Base-by-base conservation (phyloP, 805 yeast species). In the Cyberlindnera maclurae region DNA sequence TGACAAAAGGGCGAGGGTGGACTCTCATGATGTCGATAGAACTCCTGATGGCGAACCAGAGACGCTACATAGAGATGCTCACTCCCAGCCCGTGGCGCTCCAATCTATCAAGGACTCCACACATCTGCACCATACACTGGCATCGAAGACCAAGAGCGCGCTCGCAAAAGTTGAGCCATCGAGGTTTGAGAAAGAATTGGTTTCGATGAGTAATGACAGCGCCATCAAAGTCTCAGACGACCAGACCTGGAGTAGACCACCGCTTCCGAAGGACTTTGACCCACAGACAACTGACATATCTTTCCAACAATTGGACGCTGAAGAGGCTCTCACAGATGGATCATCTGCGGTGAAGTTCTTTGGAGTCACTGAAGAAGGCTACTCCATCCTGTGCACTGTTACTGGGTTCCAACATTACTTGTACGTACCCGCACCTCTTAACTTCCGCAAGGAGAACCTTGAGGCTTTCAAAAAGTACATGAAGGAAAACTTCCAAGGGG, bases 231-330 rank as follows among this genome's bases (percentile, higher is more conserved):
- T 55, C 40, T 29, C 48, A 24, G 54, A 53, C 31, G 54, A 56
- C 35, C 70, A 64, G 36, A 47, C 52, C 5, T 75, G 77, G 74
- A 68, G 73, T 43, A 70, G 90, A 46, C 83, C 93, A 0, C 66
- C 71, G 0, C 51, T 77, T 5, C 75, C 82, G 3, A 30, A 38
- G 2, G 65, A 64, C 31, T 77, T 80, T 45, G 64, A 71, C 38
- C 70, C 81, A 2, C 50, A 52, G 1, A 57, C 58, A 1, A 55
- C 58, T 29, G 88, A 82, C 51, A 68, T 83, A 20, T 68, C 73
- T 1, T 89, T 89, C 58, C 97, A 93, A 60, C 98, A 93, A 54
- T 67, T 93, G 51, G 98, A 93, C 59, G 96, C 95, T 2, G 97
- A 93, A 53, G 98, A 93, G 52, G 73, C 84, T 3, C 56, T 63